A percentile compares a stretch with the other conserved stretches of the same genome.
Conservation (phyloP, 192 early-diverging fungal species). For the Podila horticola region DNA sequence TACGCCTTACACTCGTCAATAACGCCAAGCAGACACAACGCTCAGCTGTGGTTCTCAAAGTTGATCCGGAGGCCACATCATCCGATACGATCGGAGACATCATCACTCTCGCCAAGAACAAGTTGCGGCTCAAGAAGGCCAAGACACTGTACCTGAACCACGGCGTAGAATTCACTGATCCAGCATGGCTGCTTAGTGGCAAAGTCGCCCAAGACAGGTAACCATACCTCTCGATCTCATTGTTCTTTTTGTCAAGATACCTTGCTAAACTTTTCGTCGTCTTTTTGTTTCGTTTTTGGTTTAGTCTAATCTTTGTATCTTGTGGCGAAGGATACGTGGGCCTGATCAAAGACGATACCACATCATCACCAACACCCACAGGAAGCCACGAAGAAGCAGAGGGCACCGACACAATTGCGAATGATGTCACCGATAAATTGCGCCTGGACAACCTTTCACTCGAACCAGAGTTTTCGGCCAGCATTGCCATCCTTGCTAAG, state of each 20-base stretch:
- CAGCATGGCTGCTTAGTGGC: conserved; percentile 22
- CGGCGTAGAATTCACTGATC: conserved; percentile 27
- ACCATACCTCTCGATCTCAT: not conserved
- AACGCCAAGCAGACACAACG: conserved; percentile 58
- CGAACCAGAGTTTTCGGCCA: conserved; percentile 20
- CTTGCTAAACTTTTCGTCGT: not conserved
- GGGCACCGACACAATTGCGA: not conserved
- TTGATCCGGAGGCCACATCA: conserved; percentile 7
- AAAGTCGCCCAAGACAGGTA: conserved; percentile 57
- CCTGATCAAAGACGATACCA: conserved; percentile 22
- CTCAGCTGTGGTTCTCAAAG: conserved; percentile 55
- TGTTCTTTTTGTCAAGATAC: not conserved
- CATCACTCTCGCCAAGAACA: conserved; percentile 60
- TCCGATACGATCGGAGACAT: conserved; percentile 41
- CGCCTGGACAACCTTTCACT: conserved; percentile 5
- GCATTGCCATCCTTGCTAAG: conserved; percentile 54
- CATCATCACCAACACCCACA: not conserved
- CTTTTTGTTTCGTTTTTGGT: not conserved
- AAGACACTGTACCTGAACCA: conserved; percentile 49
- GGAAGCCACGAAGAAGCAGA: not conserved
- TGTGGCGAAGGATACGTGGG: conserved; percentile 64
- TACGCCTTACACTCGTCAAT: conserved; percentile 61
- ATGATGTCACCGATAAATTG: not conserved
- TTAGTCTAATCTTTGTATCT: conserved; percentile 56
- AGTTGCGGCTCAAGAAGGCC: conserved; percentile 63